A percentile compares a stretch with the other conserved stretches of the same genome.
These are phyloP conservation scores for Cystobasidium ongulense DNA, from an alignment of 768 basidiomycete species.

Conservation along the genomic window DNA sequence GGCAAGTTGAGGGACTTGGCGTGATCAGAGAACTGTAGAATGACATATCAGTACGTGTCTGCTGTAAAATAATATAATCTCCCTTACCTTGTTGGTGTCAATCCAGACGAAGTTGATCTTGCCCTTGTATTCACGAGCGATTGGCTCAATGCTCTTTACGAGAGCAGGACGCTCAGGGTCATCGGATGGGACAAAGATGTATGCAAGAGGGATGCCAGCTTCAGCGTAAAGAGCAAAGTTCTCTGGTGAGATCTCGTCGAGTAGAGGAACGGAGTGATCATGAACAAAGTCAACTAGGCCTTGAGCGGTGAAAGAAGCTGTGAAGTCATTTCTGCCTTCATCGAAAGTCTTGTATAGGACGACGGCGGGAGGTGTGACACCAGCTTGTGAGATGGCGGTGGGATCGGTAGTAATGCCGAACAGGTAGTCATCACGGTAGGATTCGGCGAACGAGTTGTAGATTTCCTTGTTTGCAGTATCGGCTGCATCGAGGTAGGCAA, in stretches of 20 bases:
- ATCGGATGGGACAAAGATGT: constrained; percentile 82
- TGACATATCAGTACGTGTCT: neutral
- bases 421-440: constrained; percentile 83
- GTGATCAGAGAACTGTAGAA: constrained; percentile 69
- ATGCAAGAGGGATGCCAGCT: constrained; percentile 79
- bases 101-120: constrained; percentile 98
- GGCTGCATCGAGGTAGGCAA: constrained; percentile 72
- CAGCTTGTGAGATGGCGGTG: constrained; percentile 58
- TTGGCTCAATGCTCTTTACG: constrained; percentile 61
- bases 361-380: constrained; percentile 69
- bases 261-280: constrained; percentile 72
- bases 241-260: constrained; percentile 88
- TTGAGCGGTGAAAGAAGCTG: constrained; percentile 35
- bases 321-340: constrained; percentile 55
- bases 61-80: neutral
- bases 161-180: constrained; percentile 56
- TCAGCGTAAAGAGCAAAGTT: constrained; percentile 80
- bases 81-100: constrained; percentile 64
- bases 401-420: constrained; percentile 76
- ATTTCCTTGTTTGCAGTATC: constrained; percentile 49
- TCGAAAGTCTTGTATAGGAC: constrained; percentile 90
- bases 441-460: constrained; percentile 72
- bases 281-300: constrained; percentile 43
- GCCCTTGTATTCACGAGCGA: constrained; percentile 72
- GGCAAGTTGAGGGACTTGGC: constrained; percentile 83